Evolutionary conservation across 108 stramenopile genomes (phyloP), one percentile per base, ranked within the genome.

Genomic region (Phaeodactylum tricornutum): DNA sequence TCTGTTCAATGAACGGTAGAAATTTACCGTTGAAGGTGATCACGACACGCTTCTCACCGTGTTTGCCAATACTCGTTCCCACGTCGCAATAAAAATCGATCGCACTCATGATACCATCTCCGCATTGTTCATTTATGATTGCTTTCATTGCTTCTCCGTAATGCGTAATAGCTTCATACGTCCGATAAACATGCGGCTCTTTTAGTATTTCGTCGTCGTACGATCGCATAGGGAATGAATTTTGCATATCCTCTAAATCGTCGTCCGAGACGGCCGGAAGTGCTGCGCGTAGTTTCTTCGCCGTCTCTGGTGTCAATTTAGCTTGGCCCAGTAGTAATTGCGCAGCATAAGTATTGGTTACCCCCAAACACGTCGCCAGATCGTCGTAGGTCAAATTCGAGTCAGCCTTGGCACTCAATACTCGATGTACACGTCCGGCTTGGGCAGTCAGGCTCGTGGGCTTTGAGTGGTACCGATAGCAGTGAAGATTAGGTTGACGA

Each of bases 1-100:
- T 48, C 43, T 85, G 84, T 42, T 81, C 84, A 47, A 81, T 70
- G 43, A 66, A 68, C 6, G 77, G 74, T 43, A 85, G 50, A 41
- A 85, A 85, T 58, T 85, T 85, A 1, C 84, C 84, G 59, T 85
- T 85, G 47, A 85, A 79, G 0, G 84, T 85, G 15, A 85, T 79
- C 17, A 85, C 79, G 2, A 85, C 80, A 0, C 84, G 52, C 15
- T 79, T 72, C 44, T 85, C 84, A 5, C 84, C 84, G 23, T 78
- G 61, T 39, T 72, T 66, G 1, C 79, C 79, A 2, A 55, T 76
- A 29, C 67, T 75, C 4, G 67, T 79, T 20, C 76, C 79, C 0
- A 85, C 84, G 57, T 77, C 74, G 12, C 47, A 50, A 37, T 79
- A 85, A 30, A 85, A 78, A 46, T 85, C 84, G 41, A 85, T 85